These are phyloP conservation scores for Trichoderma sp. DNA, from an alignment of 2,329 filamentous ascomycete species.

Conservation along the genomic window DNA sequence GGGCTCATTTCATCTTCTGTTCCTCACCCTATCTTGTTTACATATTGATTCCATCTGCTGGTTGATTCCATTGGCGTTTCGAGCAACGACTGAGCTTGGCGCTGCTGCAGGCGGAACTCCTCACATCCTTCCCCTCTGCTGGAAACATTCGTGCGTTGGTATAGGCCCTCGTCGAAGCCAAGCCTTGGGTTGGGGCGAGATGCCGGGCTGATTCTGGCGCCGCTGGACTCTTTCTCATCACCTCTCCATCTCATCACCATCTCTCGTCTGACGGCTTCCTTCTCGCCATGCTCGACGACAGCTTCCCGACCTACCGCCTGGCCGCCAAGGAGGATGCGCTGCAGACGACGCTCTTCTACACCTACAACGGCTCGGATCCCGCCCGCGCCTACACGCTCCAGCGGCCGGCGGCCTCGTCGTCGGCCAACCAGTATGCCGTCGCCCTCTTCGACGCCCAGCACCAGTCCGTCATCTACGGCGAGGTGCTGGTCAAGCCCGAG, in stretches of 20 bases:
- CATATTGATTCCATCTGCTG: too few relatives aligned
- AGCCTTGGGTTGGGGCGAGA: neutral
- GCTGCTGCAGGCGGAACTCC: neutral
- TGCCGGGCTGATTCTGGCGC: slow-evolving; percentile 8
- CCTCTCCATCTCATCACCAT: too few relatives aligned
- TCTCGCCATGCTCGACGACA: slow-evolving; percentile 82
- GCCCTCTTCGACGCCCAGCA: slow-evolving; percentile 82
- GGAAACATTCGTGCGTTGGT: neutral
- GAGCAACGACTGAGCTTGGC: neutral
- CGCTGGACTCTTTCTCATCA: neutral
- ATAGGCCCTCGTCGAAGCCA: slow-evolving; percentile 7
- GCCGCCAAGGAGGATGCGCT: slow-evolving; percentile 55
- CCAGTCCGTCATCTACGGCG: slow-evolving; percentile 80
- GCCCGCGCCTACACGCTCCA: slow-evolving; percentile 78
- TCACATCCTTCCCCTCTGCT: neutral
- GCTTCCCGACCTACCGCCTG: slow-evolving; percentile 73
- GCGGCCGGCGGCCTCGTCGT: slow-evolving; percentile 66
- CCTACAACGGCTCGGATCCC: slow-evolving; percentile 78
- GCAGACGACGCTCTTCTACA: slow-evolving; percentile 60
- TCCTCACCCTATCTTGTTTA: neutral
- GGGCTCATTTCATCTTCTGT: neutral
- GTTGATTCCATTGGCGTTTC: neutral
- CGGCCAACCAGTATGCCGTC: slow-evolving; percentile 82
- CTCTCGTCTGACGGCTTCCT: neutral
- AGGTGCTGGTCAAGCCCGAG: slow-evolving; percentile 80